Evolutionary conservation across 129 eudicot genomes (phyloP).

Genomic region (Saussurea involucrata): DNA sequence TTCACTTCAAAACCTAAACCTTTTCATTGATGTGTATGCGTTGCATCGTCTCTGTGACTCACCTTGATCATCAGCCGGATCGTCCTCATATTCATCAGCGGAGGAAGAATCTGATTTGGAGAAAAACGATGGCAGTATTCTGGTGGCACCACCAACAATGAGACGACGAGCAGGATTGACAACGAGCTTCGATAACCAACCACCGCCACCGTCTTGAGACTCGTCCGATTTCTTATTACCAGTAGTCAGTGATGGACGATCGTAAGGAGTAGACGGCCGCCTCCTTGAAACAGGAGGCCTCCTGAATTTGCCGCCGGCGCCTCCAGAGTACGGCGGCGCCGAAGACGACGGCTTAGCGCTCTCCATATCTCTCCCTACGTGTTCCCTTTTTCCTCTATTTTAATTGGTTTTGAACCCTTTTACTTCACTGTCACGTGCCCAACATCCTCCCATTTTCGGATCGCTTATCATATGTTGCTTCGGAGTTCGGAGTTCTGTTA

Average conservation of each 20-base stretch:
- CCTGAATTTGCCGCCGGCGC: constrained; percentile 62
- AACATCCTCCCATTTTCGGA: background rate
- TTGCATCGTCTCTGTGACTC: constrained; percentile 15
- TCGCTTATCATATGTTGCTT: too few relatives aligned
- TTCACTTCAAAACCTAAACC: constrained; percentile 15
- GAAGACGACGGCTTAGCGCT: constrained; percentile 33
- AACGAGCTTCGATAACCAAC: constrained; percentile 72
- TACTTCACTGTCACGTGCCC: background rate
- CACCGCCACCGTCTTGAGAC: constrained; percentile 23
- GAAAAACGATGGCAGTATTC: constrained; percentile 48
- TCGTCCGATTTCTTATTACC: background rate
- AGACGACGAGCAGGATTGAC: constrained; percentile 66
- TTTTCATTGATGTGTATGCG: background rate
- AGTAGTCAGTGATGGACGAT: constrained; percentile 40
- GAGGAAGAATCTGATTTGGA: constrained; percentile 24
- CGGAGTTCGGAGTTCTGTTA: too few relatives aligned
- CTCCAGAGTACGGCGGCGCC: constrained; percentile 31
- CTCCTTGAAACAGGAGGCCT: constrained; percentile 47
- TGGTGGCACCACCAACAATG: constrained; percentile 55
- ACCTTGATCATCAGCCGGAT: constrained; percentile 31
- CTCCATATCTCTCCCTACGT: constrained; percentile 24
- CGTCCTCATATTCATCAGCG: constrained; percentile 21
- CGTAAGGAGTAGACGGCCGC: constrained; percentile 61
- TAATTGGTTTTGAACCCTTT: background rate
- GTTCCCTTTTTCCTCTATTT: constrained; percentile 6